Percentiles rank a stretch among this genome's conserved stretches.
Evolutionary conservation across 2,329 filamentous ascomycete genomes (phyloP).

Genomic region (Monosporascus sp.): DNA sequence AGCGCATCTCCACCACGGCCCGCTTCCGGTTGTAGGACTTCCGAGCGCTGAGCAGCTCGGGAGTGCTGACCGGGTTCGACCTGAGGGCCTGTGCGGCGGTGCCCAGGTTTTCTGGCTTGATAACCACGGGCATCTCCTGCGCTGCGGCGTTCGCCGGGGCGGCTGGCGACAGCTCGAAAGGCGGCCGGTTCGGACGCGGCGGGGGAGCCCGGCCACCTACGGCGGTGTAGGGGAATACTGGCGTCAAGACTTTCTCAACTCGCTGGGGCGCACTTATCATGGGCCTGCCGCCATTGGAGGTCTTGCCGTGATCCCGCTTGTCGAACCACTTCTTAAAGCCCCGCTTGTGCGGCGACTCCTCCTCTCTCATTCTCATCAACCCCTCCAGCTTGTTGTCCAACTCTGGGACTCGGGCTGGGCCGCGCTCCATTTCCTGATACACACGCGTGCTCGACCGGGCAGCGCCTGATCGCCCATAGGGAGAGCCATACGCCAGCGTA

Average conservation of each 20-base stretch:
- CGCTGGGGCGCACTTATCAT: slow-evolving; percentile 9
- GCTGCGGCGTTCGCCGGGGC: slow-evolving; percentile 2
- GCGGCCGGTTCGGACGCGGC: neutral
- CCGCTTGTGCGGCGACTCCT: neutral
- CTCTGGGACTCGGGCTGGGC: slow-evolving; percentile 1
- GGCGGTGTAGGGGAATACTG: neutral
- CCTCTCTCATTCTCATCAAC: neutral
- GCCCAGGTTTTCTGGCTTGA: slow-evolving; percentile 10
- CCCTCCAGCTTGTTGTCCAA: slow-evolving; percentile 1
- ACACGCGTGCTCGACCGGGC: neutral
- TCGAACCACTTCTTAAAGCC: slow-evolving; percentile 7
- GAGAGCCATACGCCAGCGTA: slow-evolving; percentile 14
- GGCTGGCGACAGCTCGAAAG: neutral
- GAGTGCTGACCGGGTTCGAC: slow-evolving; percentile 12
- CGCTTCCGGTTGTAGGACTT: neutral
- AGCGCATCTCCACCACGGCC: neutral
- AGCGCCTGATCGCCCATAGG: neutral
- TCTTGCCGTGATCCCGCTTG: neutral
- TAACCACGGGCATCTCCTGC: neutral
- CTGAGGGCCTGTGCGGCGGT: slow-evolving; percentile 13
- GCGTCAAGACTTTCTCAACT: neutral
- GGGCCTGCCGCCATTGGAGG: neutral
- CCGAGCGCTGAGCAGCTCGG: neutral
- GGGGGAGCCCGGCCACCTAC: neutral
- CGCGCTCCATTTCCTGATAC: slow-evolving; percentile 3